A percentile compares a stretch with the other conserved stretches of the same genome.
phyloP scores from a whole-genome alignment of 2,329 filamentous ascomycete genomes.

The Nannizzia gypsea region DNA sequence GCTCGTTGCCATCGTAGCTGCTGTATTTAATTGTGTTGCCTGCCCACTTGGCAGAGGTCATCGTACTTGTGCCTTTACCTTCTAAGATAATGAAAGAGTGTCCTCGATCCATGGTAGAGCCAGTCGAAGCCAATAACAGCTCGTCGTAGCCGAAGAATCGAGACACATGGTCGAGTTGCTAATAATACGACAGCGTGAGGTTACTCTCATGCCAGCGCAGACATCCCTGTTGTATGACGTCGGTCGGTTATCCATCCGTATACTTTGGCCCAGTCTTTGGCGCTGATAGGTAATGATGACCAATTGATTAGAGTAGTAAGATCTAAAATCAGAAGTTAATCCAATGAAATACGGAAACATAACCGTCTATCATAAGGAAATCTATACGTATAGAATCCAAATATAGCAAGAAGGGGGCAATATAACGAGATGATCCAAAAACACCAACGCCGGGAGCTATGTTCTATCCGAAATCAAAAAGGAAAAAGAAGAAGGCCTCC shows the following conservation, averaged over 20 bases:
- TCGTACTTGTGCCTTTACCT: background rate
- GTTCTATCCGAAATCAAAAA: background rate
- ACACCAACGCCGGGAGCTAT: background rate
- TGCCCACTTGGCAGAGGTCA: background rate
- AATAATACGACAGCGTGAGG: background rate
- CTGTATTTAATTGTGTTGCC: background rate
- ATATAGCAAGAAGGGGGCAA: background rate
- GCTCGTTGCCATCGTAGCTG: background rate
- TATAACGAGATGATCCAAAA: background rate
- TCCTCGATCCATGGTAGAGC: background rate
- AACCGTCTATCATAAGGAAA: background rate
- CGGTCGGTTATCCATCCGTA: too few relatives aligned
- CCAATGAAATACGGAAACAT: background rate
- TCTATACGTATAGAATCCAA: background rate
- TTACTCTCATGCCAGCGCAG: background rate
- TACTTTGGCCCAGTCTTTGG: background rate
- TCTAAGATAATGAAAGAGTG: background rate
- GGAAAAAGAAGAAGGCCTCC: background rate
- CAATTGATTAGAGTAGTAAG: too few relatives aligned
- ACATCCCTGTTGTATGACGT: background rate
- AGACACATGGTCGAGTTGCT: background rate
- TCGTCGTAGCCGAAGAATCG: background rate
- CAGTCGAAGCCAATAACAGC: background rate
- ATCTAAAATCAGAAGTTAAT: background rate
- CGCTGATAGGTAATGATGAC: background rate